Evolutionary conservation across 768 basidiomycete genomes (phyloP), one percentile per base, ranked within the genome.

Genomic region (Terana coerulea): DNA sequence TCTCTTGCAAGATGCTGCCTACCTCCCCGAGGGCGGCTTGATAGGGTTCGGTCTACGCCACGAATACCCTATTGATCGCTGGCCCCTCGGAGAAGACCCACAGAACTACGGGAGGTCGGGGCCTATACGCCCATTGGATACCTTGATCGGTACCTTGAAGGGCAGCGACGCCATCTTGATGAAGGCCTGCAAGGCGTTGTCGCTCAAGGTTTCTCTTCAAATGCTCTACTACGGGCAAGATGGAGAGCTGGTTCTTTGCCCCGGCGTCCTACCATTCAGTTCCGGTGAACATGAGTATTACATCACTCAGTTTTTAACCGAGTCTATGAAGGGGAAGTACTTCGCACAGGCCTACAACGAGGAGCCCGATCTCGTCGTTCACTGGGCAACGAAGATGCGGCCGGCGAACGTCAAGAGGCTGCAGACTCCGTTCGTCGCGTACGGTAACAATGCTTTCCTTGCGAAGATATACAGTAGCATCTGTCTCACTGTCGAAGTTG

Each of bases 31-130:
- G 8, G 72, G 74, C 3, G 72, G 74, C 3, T 53, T 37, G 3
- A 59, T 77, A 17, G 72, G 65, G 1, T 77, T 75, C 44, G 69
- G 70, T 5, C 55, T 75, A 5, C 56, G 56, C 6, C 64, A 71
- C 56, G 54, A 59, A 39, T 75, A 74, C 49, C 67, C 70, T 2
- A 46, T 72, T 45, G 36, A n/a, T 19, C 7, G 6, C n/a, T n/a
- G n/a, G n/a, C n/a, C n/a, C n/a, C n/a, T n/a, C n/a, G n/a, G n/a
- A n/a, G n/a, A n/a, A n/a, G n/a, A n/a, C n/a, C n/a, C n/a, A n/a
- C n/a, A n/a, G n/a, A n/a, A n/a, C n/a, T n/a, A n/a, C n/a, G n/a
- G n/a, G n/a, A n/a, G n/a, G n/a, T n/a, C n/a, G n/a, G n/a, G n/a
- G n/a, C n/a, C n/a, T n/a, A n/a, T n/a, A n/a, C n/a, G n/a, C n/a